A percentile compares a stretch with the other conserved stretches of the same genome.
Conservation (phyloP, 805 yeast species). For the Vanderwaltozyma tropicalis region DNA sequence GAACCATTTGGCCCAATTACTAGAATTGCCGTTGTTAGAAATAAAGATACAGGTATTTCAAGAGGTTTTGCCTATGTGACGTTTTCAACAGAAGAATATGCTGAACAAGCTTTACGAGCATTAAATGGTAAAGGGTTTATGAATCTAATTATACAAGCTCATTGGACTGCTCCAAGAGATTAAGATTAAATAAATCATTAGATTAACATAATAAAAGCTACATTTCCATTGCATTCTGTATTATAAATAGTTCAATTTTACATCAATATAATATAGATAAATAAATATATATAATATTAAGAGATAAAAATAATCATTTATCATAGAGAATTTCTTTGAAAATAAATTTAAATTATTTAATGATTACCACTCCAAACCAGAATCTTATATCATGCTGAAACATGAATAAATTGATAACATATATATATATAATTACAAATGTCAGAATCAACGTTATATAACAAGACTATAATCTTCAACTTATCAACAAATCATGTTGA, state of each 20-base stretch:
- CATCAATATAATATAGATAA: too few species aligned
- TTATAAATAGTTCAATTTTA: too few species aligned
- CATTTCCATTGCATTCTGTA: too few species aligned
- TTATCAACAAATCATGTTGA: background rate
- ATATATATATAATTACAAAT: too few species aligned
- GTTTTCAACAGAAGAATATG: conserved; percentile 54
- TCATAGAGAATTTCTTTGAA: too few species aligned
- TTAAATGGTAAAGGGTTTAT: conserved; percentile 88
- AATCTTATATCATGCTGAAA: too few species aligned
- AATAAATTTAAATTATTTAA: too few species aligned
- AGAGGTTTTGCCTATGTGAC: conserved; percentile 97
- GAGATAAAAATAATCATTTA: too few species aligned
- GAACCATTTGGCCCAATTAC: conserved; percentile 53
- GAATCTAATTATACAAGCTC: conserved; percentile 66
- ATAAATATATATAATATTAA: too few species aligned
- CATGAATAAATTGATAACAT: too few species aligned
- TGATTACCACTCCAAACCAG: too few species aligned
- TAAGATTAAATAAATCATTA: background rate
- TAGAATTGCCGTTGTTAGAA: conserved; percentile 37
- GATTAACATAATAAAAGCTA: too few species aligned
- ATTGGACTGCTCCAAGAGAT: conserved; percentile 41
- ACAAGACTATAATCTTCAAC: background rate
- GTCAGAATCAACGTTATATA: background rate
- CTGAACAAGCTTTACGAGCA: conserved; percentile 63
- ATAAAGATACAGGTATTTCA: conserved; percentile 91